These are phyloP conservation scores for Esteya vermicola DNA, from an alignment of 2,329 filamentous ascomycete genomes.

Conservation along the genomic window DNA sequence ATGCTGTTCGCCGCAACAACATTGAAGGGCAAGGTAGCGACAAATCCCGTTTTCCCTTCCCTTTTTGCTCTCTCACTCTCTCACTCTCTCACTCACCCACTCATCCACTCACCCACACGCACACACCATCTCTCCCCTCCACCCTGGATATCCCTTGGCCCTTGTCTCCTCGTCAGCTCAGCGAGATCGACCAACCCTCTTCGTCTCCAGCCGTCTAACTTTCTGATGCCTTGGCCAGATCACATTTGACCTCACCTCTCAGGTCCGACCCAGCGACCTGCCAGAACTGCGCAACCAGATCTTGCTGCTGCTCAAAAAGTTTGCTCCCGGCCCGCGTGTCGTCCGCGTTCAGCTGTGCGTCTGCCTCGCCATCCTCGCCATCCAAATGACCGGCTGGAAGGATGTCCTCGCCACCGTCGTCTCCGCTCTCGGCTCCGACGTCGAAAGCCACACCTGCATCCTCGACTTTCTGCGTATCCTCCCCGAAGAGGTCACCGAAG, in stretches of 20 bases:
- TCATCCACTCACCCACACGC: no score
- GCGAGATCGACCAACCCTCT: no score
- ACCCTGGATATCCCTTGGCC: no score
- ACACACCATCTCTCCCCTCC: slow-evolving; percentile 8
- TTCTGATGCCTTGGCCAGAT: slow-evolving; percentile 44
- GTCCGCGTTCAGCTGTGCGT: slow-evolving; percentile 89
- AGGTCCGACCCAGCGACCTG: slow-evolving; percentile 65
- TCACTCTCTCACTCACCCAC: not conserved
- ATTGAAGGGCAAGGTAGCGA: slow-evolving; percentile 81
- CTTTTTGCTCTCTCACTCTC: not conserved
- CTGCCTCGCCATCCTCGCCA: slow-evolving; percentile 83
- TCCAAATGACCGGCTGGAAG: slow-evolving; percentile 94
- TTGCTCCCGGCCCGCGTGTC: slow-evolving; percentile 66
- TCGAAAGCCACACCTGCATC: slow-evolving; percentile 70
- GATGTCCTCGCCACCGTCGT: slow-evolving; percentile 78
- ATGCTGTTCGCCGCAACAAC: slow-evolving; percentile 95
- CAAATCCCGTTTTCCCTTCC: no score
- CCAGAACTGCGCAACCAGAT: slow-evolving; percentile 71
- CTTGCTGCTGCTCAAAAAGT: slow-evolving; percentile 65
- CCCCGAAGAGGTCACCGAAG: slow-evolving; percentile 97
- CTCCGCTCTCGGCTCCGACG: slow-evolving; percentile 59
- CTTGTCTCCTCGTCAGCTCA: no score
- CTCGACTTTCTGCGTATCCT: slow-evolving; percentile 94
- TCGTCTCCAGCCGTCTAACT: no score
- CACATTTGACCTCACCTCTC: slow-evolving; percentile 78